Conservation (phyloP, 169 alveolate species). For the Toxoplasma gondii region DNA sequence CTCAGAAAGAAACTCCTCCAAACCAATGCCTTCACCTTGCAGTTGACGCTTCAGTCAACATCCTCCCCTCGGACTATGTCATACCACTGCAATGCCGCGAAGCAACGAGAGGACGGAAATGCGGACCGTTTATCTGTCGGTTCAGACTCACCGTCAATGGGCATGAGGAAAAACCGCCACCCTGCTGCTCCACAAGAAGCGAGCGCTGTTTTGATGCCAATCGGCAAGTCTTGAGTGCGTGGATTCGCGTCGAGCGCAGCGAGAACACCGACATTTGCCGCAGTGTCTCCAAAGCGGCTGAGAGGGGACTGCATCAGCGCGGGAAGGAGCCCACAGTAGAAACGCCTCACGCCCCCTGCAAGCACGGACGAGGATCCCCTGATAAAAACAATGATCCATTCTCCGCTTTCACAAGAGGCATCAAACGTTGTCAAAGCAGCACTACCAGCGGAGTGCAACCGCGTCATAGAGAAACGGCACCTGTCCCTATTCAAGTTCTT, state of each 20-base stretch:
- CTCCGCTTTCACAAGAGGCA: not conserved
- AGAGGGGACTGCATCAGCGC: slow-evolving; percentile 86
- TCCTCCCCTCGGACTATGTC: too few species aligned
- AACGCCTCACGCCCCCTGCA: slow-evolving; percentile 82
- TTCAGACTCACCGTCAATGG: slow-evolving; percentile 75
- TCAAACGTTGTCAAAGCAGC: not conserved
- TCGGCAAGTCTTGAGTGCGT: slow-evolving; percentile 74
- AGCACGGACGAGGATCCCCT: not conserved
- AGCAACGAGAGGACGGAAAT: not conserved
- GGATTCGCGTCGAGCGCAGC: slow-evolving; percentile 73
- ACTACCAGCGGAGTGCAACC: too few species aligned
- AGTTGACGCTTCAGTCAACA: too few species aligned
- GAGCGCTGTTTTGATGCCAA: slow-evolving; percentile 79
- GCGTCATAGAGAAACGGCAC: too few species aligned
- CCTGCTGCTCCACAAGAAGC: slow-evolving; percentile 83
- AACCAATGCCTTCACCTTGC: too few species aligned
- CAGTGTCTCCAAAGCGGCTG: slow-evolving; percentile 88
- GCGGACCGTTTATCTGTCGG: too few species aligned
- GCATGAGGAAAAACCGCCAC: slow-evolving; percentile 80
- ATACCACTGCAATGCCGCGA: not conserved
- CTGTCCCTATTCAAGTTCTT: too few species aligned
- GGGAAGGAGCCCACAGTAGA: slow-evolving; percentile 84
- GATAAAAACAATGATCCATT: not conserved
- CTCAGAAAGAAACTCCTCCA: too few species aligned
- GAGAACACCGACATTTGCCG: slow-evolving; percentile 80